Evolutionary conservation across 768 basidiomycete species (phyloP).

Genomic region (Boletus vinaceobasis): DNA sequence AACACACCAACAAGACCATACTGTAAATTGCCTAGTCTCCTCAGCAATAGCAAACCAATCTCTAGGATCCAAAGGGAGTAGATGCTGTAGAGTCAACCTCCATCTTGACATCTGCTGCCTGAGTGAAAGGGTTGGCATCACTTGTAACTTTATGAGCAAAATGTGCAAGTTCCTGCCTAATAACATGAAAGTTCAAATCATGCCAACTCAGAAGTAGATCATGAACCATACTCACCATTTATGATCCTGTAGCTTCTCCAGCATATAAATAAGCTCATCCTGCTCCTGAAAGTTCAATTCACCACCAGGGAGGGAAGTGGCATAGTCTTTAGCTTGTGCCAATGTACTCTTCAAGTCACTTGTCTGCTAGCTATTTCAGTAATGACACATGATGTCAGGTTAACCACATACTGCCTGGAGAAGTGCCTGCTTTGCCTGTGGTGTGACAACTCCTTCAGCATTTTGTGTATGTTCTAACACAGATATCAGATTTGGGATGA

Average conservation of each 20-base stretch:
- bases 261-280: constrained; percentile 65
- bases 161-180: constrained; percentile 51
- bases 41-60: neutral
- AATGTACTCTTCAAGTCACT: constrained; percentile 65
- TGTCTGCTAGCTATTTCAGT: constrained; percentile 44
- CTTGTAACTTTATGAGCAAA: constrained; percentile 46
- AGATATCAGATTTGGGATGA: constrained; percentile 57
- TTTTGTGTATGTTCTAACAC: constrained; percentile 61
- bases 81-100: constrained; percentile 77
- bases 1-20: too few relatives aligned
- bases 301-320: constrained; percentile 62
- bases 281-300: constrained; percentile 69
- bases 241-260: constrained; percentile 58
- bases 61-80: constrained; percentile 49
- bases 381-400: neutral
- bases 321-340: constrained; percentile 56
- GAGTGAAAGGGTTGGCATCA: constrained; percentile 28
- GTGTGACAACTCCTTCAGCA: constrained; percentile 50
- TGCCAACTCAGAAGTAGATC: neutral
- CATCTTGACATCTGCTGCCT: constrained; percentile 41
- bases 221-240: constrained; percentile 34
- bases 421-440: constrained; percentile 62
- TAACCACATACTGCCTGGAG: constrained; percentile 53
- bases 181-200: neutral
- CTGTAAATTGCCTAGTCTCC: too few relatives aligned